Conservation (phyloP, 495 filamentous ascomycete species). For the Penicillium canescens region DNA sequence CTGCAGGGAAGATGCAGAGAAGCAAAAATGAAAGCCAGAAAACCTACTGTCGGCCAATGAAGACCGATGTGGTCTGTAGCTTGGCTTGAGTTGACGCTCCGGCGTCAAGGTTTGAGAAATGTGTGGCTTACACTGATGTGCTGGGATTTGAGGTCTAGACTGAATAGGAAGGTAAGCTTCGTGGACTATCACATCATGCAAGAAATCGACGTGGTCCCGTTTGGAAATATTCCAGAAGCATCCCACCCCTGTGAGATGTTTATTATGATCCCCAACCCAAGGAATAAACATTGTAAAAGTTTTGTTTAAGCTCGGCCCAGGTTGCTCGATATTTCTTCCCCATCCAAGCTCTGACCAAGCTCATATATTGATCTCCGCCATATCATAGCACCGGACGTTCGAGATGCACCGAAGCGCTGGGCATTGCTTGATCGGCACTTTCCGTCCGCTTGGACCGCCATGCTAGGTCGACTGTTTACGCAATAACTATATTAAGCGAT, state of each 20-base stretch:
- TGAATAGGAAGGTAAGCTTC: too few species aligned
- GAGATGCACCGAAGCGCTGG: neutral
- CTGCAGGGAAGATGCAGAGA: slow-evolving; percentile 11
- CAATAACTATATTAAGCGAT: neutral
- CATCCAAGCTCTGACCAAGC: too few species aligned
- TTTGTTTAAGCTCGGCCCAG: too few species aligned
- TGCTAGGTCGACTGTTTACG: neutral
- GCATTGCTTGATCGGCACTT: neutral
- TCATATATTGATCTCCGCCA: too few species aligned
- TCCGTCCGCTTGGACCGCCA: neutral
- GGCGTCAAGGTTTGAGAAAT: neutral
- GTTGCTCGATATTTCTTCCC: too few species aligned
- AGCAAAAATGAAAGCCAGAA: neutral
- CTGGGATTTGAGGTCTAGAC: neutral
- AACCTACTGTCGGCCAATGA: neutral
- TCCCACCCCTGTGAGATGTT: too few species aligned
- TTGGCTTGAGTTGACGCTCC: neutral
- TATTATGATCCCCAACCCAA: too few species aligned
- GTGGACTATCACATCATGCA: too few species aligned
- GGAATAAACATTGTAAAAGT: too few species aligned
- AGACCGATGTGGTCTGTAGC: neutral
- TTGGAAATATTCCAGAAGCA: too few species aligned
- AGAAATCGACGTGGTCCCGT: too few species aligned
- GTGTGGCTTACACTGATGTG: neutral
- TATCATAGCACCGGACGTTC: neutral